A percentile compares a stretch with the other conserved stretches of the same genome.
Conservation (phyloP, 2,329 filamentous ascomycete species). For the Epicoccum sorghinum region DNA sequence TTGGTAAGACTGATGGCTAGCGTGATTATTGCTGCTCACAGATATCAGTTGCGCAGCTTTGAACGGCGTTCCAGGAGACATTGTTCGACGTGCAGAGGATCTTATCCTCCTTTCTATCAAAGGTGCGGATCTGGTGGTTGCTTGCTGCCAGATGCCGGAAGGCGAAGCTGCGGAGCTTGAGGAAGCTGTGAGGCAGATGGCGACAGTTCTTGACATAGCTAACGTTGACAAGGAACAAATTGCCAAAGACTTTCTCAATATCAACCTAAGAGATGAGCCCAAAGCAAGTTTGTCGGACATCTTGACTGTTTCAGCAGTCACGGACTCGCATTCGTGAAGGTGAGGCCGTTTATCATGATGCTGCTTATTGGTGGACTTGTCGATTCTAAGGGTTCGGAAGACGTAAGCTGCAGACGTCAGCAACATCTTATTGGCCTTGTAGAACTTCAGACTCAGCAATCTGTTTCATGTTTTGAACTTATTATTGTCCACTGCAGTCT, state of each 20-base stretch:
- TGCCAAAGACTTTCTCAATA: conserved; percentile 51
- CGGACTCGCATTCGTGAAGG: conserved; percentile 12
- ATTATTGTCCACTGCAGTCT: neutral
- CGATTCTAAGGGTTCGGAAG: conserved; percentile 1
- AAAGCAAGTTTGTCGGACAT: conserved; percentile 48
- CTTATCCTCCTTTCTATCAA: conserved; percentile 70
- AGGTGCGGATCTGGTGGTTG: conserved; percentile 76
- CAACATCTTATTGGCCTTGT: conserved; percentile 4
- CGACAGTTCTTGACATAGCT: conserved; percentile 4
- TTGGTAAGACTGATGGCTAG: conserved; percentile 47
- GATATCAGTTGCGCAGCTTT: conserved; percentile 73
- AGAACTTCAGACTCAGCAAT: neutral
- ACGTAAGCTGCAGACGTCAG: conserved; percentile 17
- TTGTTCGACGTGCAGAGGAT: conserved; percentile 77
- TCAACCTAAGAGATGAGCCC: conserved; percentile 44
- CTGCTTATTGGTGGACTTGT: conserved; percentile 10
- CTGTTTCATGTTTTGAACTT: conserved; percentile 10
- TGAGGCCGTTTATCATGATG: neutral
- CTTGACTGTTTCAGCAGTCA: conserved; percentile 28
- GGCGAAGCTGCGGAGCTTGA: conserved; percentile 71
- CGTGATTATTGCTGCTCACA: neutral
- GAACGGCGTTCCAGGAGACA: conserved; percentile 76
- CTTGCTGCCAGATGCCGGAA: conserved; percentile 70
- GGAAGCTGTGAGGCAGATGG: conserved; percentile 60
- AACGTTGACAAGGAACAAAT: conserved; percentile 45